Evolutionary conservation across 495 filamentous ascomycete genomes (phyloP).

Genomic region (Penicillium coprophilum): DNA sequence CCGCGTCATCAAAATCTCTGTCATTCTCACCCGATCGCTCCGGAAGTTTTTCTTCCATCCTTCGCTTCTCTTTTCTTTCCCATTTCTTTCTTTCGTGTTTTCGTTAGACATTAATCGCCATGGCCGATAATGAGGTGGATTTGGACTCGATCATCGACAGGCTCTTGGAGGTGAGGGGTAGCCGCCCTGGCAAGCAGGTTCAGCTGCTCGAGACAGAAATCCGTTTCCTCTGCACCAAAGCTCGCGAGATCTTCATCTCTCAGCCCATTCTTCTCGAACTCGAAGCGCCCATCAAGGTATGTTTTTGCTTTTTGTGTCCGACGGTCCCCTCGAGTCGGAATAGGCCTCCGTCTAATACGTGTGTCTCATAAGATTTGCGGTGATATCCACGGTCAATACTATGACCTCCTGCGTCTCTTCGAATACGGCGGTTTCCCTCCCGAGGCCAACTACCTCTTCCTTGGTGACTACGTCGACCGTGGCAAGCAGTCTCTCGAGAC

Average conservation of each 20-base stretch:
- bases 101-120: slow-evolving; percentile 50
- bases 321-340: neutral
- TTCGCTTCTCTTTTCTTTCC: slow-evolving; percentile 29
- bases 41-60: slow-evolving; percentile 36
- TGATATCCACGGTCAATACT: slow-evolving; percentile 99
- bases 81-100: slow-evolving; percentile 27
- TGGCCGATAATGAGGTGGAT: slow-evolving; percentile 99
- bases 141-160: slow-evolving; percentile 99
- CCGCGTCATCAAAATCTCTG: slow-evolving; percentile 40
- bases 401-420: slow-evolving; percentile 94
- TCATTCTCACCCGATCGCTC: slow-evolving; percentile 29
- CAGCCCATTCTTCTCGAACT: slow-evolving; percentile 97
- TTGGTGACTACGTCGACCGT: slow-evolving; percentile 97
- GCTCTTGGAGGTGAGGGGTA: slow-evolving; percentile 95
- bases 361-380: slow-evolving; percentile 76
- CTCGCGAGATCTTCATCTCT: slow-evolving; percentile 98
- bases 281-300: slow-evolving; percentile 98
- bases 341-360: slow-evolving; percentile 12
- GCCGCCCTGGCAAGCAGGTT: slow-evolving; percentile 96
- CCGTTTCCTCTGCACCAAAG: slow-evolving; percentile 96
- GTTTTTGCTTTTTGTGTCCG: slow-evolving; percentile 25
- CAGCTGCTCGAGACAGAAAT: slow-evolving; percentile 97
- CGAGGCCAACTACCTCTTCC: slow-evolving; percentile 99
- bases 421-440: slow-evolving; percentile 99
- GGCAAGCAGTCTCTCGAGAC: slow-evolving; percentile 99